Conservation (phyloP, 108 stramenopile genomes). For the Fragilaria radians region DNA sequence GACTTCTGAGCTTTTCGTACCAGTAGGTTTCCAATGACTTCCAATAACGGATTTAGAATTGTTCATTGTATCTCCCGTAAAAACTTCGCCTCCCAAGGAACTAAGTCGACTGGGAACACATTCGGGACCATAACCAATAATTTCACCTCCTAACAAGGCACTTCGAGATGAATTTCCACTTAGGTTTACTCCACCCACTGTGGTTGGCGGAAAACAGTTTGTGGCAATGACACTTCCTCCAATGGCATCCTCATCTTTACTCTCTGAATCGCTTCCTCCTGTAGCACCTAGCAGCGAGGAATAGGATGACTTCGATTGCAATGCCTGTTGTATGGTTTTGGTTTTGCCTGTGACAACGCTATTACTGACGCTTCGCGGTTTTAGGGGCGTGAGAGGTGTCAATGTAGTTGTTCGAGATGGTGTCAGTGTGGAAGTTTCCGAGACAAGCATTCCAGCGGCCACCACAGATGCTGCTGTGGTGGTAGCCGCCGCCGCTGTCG, state of each 20-base stretch:
- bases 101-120: not conserved
- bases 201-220: conserved; percentile 1
- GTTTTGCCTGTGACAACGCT: conserved; percentile 6
- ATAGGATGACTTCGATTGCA: conserved; percentile 3
- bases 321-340: not conserved
- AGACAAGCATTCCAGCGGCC: conserved; percentile 51
- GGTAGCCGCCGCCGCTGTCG: conserved; percentile 15
- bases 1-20: conserved; percentile 5
- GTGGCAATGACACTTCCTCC: conserved; percentile 41
- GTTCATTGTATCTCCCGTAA: conserved; percentile 26
- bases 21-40: conserved; percentile 12
- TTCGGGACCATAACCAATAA: conserved; percentile 11
- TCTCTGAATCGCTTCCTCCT: not conserved
- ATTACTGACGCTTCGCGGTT: conserved; percentile 18
- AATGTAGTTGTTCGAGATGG: conserved; percentile 63
- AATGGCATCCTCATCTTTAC: conserved; percentile 8
- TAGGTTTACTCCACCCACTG: not conserved
- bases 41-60: conserved; percentile 14
- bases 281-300: too few species aligned
- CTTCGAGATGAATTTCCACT: not conserved
- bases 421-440: conserved; percentile 18
- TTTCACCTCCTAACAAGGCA: not conserved
- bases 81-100: conserved; percentile 42
- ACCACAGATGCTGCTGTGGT: conserved; percentile 71
- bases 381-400: conserved; percentile 71